Conservation (phyloP, 345 rosid genomes). For the Excoecaria agallocha region DNA sequence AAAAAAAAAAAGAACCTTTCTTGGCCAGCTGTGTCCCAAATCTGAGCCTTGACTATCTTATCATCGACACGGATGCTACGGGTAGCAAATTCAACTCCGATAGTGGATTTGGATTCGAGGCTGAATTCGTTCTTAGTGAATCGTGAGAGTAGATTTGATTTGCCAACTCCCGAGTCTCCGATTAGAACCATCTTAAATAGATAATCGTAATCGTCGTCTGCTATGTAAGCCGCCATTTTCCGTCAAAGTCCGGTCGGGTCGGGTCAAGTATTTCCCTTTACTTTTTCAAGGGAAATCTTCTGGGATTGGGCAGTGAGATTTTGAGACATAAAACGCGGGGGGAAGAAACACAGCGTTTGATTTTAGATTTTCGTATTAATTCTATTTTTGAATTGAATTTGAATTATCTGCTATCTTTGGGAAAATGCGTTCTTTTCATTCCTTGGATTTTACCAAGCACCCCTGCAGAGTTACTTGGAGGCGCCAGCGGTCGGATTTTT, state of each 20-base stretch:
- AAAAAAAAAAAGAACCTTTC: constrained; percentile 40
- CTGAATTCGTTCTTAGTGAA: constrained; percentile 78
- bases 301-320: too few relatives aligned
- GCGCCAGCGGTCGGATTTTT: too few relatives aligned
- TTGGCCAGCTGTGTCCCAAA: constrained; percentile 91
- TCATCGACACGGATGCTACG: constrained; percentile 71
- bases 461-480: too few relatives aligned
- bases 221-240: constrained; percentile 62
- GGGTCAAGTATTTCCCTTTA: background rate
- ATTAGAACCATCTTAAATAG: constrained; percentile 71
- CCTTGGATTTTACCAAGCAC: too few relatives aligned
- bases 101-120: constrained; percentile 80
- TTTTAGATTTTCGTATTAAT: too few relatives aligned
- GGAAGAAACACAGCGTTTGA: too few relatives aligned
- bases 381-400: too few relatives aligned
- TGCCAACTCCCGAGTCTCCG: constrained; percentile 84
- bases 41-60: constrained; percentile 80
- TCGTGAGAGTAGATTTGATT: constrained; percentile 69
- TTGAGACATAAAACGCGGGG: too few relatives aligned
- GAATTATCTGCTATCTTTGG: too few relatives aligned
- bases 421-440: too few relatives aligned
- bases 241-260: background rate
- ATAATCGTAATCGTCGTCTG: constrained; percentile 85
- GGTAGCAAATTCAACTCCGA: constrained; percentile 86
- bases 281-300: too few relatives aligned